Evolutionary conservation across 495 filamentous ascomycete genomes (phyloP).

Genomic region (Xylaria telfairii): DNA sequence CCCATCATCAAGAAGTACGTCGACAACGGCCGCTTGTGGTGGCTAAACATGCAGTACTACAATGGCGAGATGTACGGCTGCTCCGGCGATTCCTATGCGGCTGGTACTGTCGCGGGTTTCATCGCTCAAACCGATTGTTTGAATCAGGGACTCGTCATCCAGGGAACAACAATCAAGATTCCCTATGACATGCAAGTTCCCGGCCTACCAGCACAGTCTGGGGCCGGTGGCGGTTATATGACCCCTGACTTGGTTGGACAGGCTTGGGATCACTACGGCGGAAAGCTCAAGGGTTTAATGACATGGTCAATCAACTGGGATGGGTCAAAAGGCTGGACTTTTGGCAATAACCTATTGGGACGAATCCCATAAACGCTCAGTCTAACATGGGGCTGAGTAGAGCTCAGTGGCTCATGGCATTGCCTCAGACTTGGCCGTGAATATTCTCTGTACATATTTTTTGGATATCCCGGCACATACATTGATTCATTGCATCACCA

Average conservation of each 20-base stretch:
- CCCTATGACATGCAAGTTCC: slow-evolving; percentile 36
- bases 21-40: slow-evolving; percentile 36
- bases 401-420: background rate
- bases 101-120: slow-evolving; percentile 34
- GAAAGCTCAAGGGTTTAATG: slow-evolving; percentile 34
- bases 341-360: slow-evolving; percentile 29
- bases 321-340: slow-evolving; percentile 32
- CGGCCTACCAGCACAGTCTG: slow-evolving; percentile 30
- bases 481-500: background rate
- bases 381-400: background rate
- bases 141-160: slow-evolving; percentile 28
- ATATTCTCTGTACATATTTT: slow-evolving; percentile 15
- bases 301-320: slow-evolving; percentile 40
- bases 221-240: slow-evolving; percentile 33
- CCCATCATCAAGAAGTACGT: slow-evolving; percentile 39
- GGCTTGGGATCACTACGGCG: slow-evolving; percentile 33
- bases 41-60: slow-evolving; percentile 38
- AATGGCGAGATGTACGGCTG: slow-evolving; percentile 37
- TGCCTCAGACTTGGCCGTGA: background rate
- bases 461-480: slow-evolving; percentile 11
- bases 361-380: slow-evolving; percentile 9
- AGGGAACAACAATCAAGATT: slow-evolving; percentile 31
- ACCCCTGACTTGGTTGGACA: slow-evolving; percentile 25
- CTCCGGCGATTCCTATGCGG: slow-evolving; percentile 30
- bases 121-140: slow-evolving; percentile 37